A percentile compares a stretch with the other conserved stretches of the same genome.
These are phyloP conservation scores for Phytophthora agathidicida DNA, from an alignment of 352 stramenopile species.

Conservation along the genomic window DNA sequence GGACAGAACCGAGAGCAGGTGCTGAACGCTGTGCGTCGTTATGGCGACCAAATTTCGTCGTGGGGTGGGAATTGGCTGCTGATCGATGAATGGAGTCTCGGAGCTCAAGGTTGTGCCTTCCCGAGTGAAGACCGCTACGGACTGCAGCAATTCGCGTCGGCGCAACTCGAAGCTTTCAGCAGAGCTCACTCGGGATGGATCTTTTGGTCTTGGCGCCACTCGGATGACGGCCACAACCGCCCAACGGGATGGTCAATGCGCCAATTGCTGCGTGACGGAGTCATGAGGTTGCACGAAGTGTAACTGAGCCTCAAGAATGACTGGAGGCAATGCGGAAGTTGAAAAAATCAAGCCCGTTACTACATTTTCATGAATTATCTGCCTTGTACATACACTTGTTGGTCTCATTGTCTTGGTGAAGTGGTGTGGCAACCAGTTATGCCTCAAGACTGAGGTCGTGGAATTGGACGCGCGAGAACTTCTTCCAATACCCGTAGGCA, in stretches of 20 bases:
- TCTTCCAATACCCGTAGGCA: slow-evolving; percentile 46
- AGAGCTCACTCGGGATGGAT: slow-evolving; percentile 80
- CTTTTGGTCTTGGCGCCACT: slow-evolving; percentile 88
- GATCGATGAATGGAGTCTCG: slow-evolving; percentile 87
- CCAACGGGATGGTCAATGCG: slow-evolving; percentile 80
- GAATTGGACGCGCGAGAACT: slow-evolving; percentile 55
- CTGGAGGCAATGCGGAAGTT: neutral
- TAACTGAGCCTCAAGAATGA: neutral
- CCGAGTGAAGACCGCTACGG: slow-evolving; percentile 45
- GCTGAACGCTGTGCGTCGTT: slow-evolving; percentile 56
- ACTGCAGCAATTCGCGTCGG: slow-evolving; percentile 58
- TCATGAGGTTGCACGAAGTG: slow-evolving; percentile 41
- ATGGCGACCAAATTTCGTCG: slow-evolving; percentile 53
- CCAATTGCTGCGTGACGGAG: slow-evolving; percentile 76
- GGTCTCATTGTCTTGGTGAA: neutral
- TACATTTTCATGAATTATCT: slow-evolving; percentile 4
- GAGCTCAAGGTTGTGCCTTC: slow-evolving; percentile 62
- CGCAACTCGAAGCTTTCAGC: slow-evolving; percentile 63
- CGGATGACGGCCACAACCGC: slow-evolving; percentile 62
- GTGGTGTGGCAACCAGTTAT: slow-evolving; percentile 7
- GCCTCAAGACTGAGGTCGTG: slow-evolving; percentile 24
- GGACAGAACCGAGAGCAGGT: slow-evolving; percentile 61
- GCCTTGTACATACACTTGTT: slow-evolving; percentile 10
- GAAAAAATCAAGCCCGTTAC: slow-evolving; percentile 3
- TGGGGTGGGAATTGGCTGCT: slow-evolving; percentile 82